Evolutionary conservation across 352 stramenopile species (phyloP).

Genomic region (Phytophthora cactorum): DNA sequence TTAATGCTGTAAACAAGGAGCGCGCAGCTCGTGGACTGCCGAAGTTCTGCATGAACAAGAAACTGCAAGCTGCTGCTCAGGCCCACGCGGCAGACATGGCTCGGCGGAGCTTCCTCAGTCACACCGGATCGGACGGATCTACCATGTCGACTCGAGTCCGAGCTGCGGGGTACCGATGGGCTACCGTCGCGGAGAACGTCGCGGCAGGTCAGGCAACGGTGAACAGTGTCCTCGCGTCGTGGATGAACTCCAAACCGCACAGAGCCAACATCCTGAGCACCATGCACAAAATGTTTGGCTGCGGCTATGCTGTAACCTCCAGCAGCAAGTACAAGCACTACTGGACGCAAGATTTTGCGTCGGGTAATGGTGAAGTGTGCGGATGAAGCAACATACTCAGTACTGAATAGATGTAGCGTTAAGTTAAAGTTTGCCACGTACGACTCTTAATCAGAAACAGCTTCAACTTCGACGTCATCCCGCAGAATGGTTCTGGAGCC

Average conservation of each 20-base stretch:
- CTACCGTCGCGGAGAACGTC: slow-evolving; percentile 55
- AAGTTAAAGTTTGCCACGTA: neutral
- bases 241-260: slow-evolving; percentile 60
- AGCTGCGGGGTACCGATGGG: slow-evolving; percentile 44
- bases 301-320: slow-evolving; percentile 36
- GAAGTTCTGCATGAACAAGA: slow-evolving; percentile 52
- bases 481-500: no score
- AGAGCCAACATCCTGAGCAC: slow-evolving; percentile 50
- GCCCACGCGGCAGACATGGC: slow-evolving; percentile 56
- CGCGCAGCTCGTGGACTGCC: slow-evolving; percentile 40
- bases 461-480: no score
- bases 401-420: slow-evolving; percentile 5
- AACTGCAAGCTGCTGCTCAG: slow-evolving; percentile 37
- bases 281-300: slow-evolving; percentile 38
- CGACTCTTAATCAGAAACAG: no score
- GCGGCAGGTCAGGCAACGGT: slow-evolving; percentile 53
- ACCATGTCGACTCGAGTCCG: slow-evolving; percentile 46
- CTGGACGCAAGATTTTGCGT: slow-evolving; percentile 63
- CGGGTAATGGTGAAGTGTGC: slow-evolving; percentile 28
- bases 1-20: slow-evolving; percentile 56
- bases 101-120: slow-evolving; percentile 46
- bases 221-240: slow-evolving; percentile 45
- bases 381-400: slow-evolving; percentile 5
- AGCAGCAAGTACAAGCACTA: slow-evolving; percentile 54
- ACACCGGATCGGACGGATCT: slow-evolving; percentile 52